Base-by-base conservation (phyloP, 225 moss, liverwort and hornwort species). In the Polytrichum commune region DNA sequence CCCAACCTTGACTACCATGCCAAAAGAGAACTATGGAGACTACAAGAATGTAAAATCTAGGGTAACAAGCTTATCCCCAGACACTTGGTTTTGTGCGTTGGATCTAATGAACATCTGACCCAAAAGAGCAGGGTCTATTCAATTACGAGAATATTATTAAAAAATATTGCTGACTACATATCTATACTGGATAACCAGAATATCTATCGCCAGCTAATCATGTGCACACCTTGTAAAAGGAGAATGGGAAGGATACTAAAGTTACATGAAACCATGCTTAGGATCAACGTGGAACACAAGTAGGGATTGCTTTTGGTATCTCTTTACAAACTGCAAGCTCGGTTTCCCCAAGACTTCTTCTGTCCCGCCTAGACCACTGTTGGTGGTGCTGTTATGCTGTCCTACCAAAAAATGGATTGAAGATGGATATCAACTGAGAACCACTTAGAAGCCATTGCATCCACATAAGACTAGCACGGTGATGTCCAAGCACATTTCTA, bases 171-270 rank as follows among this genome's bases (percentile, higher is more conserved):
- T 60, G 22, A 60, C 60, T 60, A 60, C 60, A 60, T n/a, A 60
- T 60, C 60, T 60, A 24, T 24, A 24, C 60, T n/a, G 60, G 27
- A 63, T 24, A 27, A 27, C 62, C 62, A 26, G 27, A 63, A 58
- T 24, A 63, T 63, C 24, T 63, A 27, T 24, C 27, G 62, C 62
- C 22, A 27, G 24, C 26, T 26, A 63, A 63, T 63, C 9, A 63
- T 26, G 62, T 63, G 62, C 62, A 63, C 62, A 63, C 27, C 62
- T 63, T 63, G 62, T 63, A 63, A 26, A 60, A 27, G 25, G 27
- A 24, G 24, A 23, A 63, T 5, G 62, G 27, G 27, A 27, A 28
- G 18, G 27, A 26, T 27, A 28, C 22, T 63, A 16, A 63, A 16
- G 22, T 26, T 63, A 63, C 26, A 27, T 63, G 62, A 27, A 27